phyloP scores from a whole-genome alignment of 257 asterid species.

The Marsdenia floribunda region DNA sequence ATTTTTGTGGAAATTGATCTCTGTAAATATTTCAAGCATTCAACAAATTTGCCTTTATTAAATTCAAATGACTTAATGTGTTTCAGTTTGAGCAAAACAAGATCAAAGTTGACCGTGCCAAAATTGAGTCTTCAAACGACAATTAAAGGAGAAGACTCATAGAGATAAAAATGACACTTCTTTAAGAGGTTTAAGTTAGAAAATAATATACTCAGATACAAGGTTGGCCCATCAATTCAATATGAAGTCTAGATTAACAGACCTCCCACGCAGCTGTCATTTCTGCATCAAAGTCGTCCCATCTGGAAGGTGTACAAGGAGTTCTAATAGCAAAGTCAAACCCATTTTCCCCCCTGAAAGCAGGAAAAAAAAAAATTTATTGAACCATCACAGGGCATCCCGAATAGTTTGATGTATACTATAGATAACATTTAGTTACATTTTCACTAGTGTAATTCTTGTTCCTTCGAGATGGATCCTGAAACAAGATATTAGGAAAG shows the following conservation, averaged over 20 bases:
- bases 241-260: constrained; percentile 20
- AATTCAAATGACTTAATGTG: not conserved
- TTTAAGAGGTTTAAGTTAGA: not conserved
- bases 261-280: constrained; percentile 99
- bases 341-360: constrained; percentile 68
- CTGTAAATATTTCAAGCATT: not conserved
- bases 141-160: not conserved
- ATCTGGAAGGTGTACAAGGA: constrained; percentile 80
- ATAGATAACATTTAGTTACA: constrained; percentile 32
- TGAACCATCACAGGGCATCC: constrained; percentile 14
- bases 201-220: not conserved
- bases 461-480: constrained; percentile 96
- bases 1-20: not conserved
- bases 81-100: not conserved
- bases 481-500: constrained; percentile 35
- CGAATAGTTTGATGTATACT: constrained; percentile 5
- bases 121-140: not conserved
- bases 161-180: not conserved
- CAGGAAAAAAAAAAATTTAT: constrained; percentile 12
- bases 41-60: not conserved
- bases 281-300: constrained; percentile 82
- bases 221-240: constrained; percentile 1
- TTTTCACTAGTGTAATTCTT: constrained; percentile 64
- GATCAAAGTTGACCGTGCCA: not conserved
- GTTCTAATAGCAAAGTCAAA: constrained; percentile 74